A percentile compares a stretch with the other conserved stretches of the same genome.
Evolutionary conservation across 148 eudicot species (phyloP).

Genomic region (Bassia scoparia): DNA sequence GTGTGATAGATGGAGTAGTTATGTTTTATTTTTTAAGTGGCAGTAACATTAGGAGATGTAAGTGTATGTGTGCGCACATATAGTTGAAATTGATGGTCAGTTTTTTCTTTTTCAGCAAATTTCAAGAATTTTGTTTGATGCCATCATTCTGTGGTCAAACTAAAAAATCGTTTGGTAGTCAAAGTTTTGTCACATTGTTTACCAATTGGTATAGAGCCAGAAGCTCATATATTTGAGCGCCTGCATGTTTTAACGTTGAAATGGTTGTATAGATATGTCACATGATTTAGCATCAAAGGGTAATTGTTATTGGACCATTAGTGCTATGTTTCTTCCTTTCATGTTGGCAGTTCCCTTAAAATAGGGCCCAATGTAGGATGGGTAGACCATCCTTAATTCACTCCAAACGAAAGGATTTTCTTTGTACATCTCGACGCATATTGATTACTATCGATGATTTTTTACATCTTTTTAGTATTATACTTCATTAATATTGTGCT

Average conservation of each 20-base stretch:
- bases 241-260: not conserved
- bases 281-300: not conserved
- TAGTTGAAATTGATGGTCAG: not conserved
- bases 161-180: not conserved
- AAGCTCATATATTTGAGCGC: not conserved
- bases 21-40: not conserved
- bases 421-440: too few relatives aligned
- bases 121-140: not conserved
- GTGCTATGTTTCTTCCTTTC: not conserved
- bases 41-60: not conserved
- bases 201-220: not conserved
- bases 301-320: not conserved
- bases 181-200: not conserved
- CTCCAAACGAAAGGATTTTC: not conserved
- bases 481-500: too few relatives aligned
- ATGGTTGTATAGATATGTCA: not conserved
- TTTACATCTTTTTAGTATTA: not conserved
- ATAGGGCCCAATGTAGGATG: not conserved
- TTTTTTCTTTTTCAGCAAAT: not conserved
- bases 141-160: not conserved
- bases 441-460: constrained; percentile 2
- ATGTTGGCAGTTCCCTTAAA: not conserved
- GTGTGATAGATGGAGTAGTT: not conserved
- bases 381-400: not conserved
- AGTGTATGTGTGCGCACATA: not conserved